Base-by-base conservation (phyloP, 257 asterid species). In the Salvia hispanica region DNA sequence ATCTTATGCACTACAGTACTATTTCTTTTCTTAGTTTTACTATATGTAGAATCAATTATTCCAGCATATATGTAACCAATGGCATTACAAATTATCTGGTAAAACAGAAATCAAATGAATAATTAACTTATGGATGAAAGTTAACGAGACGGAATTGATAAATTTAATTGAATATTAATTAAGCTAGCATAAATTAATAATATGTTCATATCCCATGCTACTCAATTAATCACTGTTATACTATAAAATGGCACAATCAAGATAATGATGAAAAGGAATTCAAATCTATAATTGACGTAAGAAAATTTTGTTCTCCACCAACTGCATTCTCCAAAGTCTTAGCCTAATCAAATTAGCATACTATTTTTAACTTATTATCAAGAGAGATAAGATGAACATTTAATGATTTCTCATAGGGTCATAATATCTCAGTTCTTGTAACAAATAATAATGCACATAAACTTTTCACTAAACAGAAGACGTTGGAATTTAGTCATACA, bases 401-500 rank as follows among this genome's bases (percentile, higher is more conserved):
- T 56, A 72, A 28, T 34, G 65, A 45, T 71, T 62, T 63, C 34
- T 44, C 5, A 44, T 51, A 31, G 34, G 56, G 52, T 57, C 46
- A 63, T n/a, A 51, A 73, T 51, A 73, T 66, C 78, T 66, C 16
- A 58, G 73, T 47, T 8, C 36, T 28, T 28, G 8, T 25, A 50
- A 56, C 64, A 34, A 34, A 34, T 34, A 34, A 34, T 34, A 2
- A 65, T 57, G 25, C 61, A 45, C 46, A 34, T 18, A 15, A 56
- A 2, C 31, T 25, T 25, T 1, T 25, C 21, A 59, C 64, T 4
- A 73, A 58, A 58, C 60, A 8, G 51, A 42, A 66, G 58, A 39
- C 62, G 5, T 65, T 73, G 69, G 77, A 66, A 21, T 58, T 66
- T 28, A 39, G 31, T 74, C 66, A 46, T 14, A 62, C 7, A 9